A percentile compares a stretch with the other conserved stretches of the same genome.
Evolutionary conservation across 495 filamentous ascomycete genomes (phyloP).

Genomic region (Annulohypoxylon nitens): DNA sequence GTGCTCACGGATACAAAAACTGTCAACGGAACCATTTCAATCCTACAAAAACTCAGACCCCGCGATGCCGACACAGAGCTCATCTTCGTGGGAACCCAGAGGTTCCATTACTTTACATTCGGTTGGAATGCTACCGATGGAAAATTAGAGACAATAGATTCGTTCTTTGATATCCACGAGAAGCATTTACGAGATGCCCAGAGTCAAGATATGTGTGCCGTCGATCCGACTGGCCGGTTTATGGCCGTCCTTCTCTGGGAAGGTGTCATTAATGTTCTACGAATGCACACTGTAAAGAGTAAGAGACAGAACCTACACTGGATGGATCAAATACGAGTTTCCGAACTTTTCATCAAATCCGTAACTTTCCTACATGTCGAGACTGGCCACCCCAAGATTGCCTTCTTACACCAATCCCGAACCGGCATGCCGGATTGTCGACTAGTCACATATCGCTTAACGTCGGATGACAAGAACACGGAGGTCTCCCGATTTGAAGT

Average conservation of each 20-base stretch:
- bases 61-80: conserved; percentile 80
- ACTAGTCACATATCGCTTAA: conserved; percentile 68
- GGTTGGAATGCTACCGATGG: conserved; percentile 78
- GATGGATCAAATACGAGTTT: conserved; percentile 78
- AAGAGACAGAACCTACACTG: conserved; percentile 70
- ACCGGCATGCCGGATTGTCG: conserved; percentile 72
- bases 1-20: conserved; percentile 71
- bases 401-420: conserved; percentile 84
- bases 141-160: conserved; percentile 75
- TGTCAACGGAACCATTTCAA: conserved; percentile 85
- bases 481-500: conserved; percentile 61
- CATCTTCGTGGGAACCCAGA: conserved; percentile 92
- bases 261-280: conserved; percentile 82
- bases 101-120: conserved; percentile 89
- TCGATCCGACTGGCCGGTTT: conserved; percentile 85
- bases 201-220: conserved; percentile 78
- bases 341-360: conserved; percentile 88
- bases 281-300: conserved; percentile 67
- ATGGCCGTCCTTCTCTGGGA: conserved; percentile 91
- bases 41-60: conserved; percentile 86
- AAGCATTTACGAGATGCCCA: conserved; percentile 83
- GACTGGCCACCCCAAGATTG: conserved; percentile 80
- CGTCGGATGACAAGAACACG: conserved; percentile 62
- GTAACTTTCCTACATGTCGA: conserved; percentile 83
- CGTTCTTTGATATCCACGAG: conserved; percentile 79